Evolutionary conservation across 139 green algal species (phyloP), one percentile per base, ranked within the genome.

Genomic region (Microglena sp.): DNA sequence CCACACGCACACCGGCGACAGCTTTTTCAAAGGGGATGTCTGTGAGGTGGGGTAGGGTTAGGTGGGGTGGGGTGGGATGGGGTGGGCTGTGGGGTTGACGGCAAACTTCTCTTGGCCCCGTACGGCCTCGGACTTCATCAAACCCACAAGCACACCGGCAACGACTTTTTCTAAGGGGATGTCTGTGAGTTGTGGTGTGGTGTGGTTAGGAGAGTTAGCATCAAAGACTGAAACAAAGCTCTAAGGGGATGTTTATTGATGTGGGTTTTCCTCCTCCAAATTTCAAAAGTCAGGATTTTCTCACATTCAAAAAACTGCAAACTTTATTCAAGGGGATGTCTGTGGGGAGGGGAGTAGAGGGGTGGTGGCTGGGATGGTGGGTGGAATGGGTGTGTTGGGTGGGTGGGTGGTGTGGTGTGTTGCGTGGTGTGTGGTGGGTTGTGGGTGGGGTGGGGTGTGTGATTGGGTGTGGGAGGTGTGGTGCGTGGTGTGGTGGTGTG

Each of bases 1-100:
- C 92, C 58, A 98, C 87, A 1, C 93, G 83, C 64, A 96, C 94
- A 22, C 88, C 90, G n/a, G 87, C 84, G 26, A 96, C 84, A 5
- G 84, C 79, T 62, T 81, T 80, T 27, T 66, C 71, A 32, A 95
- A 74, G 0, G 90, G 90, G 33, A 96, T 91, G 73, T 94, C 86
- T 80, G 70, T 11, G 29, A 28, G 7, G 2, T 22, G 2, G 18
- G 35, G 8, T 33, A 2, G 21, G 28, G 55, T 40, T 7, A 6
- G 22, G 55, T 44, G 50, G 50, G 6, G 22, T 59, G 22, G 15
- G 6, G 28, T 59, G 53, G 18, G 21, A n/a, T n/a, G n/a, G n/a
- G n/a, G n/a, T 67, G 40, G 5, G 68, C 65, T 1, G 63, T 82
- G 45, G 80, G 93, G 73, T 97, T 97, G 18, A 97, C 64, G 7